Evolutionary conservation across 352 stramenopile genomes (phyloP), one percentile per base, ranked within the genome.

Genomic region (Pythium brachiatum): DNA sequence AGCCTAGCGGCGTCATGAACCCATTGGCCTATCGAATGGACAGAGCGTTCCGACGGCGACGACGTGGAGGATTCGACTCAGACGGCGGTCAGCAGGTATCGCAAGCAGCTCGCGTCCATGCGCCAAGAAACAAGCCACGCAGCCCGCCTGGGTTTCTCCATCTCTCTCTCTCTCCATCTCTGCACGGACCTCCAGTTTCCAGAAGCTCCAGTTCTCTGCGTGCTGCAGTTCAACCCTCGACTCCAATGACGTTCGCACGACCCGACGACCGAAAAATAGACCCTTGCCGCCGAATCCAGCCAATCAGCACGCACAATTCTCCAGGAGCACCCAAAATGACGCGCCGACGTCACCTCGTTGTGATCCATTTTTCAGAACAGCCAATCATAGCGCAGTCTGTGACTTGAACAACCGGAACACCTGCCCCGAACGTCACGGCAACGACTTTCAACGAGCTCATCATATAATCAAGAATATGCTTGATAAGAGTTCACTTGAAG

Each of bases 231-330:
- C 29, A 63, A 63, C 57, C 55, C 36, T 63, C 27, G 36, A 29
- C 18, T 31, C 20, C 25, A 54, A 18, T 38, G 26, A 39, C 34
- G 52, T 47, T 39, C 39, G 26, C 53, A 60, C 54, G 41, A 61
- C 31, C 21, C 6, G 16, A 61, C 36, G 36, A 57, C 31, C 55
- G 25, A 69, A 69, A 69, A 57, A 69, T 57, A 63, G 62, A 69
- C 43, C 54, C 26, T 48, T 34, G 16, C 1, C 23, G 16, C 7
- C 3, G 2, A 3, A 44, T 51, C 34, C 56, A 65, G 51, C 63
- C 63, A 70, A 70, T 70, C 62, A 64, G 9, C 20, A 11, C 0
- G 32, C 32, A 8, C 2, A 21, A n/a, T 47, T n/a, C 1, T 9
- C 1, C 18, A 25, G 8, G 26, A n/a, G 51, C 31, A 18, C 15